These are phyloP conservation scores for Cucurbitaria berberidis DNA, from an alignment of 2,329 filamentous ascomycete genomes.

Conservation along the genomic window DNA sequence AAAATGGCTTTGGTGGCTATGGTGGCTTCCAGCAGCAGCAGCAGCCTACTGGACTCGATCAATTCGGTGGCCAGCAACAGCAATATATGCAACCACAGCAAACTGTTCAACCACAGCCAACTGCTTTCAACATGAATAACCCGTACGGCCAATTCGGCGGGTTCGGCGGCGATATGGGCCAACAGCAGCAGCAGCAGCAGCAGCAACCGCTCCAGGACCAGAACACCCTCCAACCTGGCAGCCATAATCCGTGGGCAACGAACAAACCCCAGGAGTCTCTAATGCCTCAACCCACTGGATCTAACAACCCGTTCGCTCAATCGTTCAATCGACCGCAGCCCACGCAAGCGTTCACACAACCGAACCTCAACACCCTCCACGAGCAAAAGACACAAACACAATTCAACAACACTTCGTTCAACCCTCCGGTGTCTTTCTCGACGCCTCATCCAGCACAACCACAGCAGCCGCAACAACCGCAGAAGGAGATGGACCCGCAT, in stretches of 20 bases:
- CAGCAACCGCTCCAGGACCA: slow-evolving; percentile 62
- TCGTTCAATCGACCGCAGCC: slow-evolving; percentile 67
- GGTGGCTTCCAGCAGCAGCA: slow-evolving; percentile 56
- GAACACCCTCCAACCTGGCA: slow-evolving; percentile 73
- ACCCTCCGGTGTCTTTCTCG: slow-evolving; percentile 54
- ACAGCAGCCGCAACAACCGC: slow-evolving; percentile 30
- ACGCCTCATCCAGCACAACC: slow-evolving; percentile 48
- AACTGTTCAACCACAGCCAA: slow-evolving; percentile 63
- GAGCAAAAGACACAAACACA: slow-evolving; percentile 81
- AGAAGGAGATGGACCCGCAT: slow-evolving; percentile 61
- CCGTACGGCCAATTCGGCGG: slow-evolving; percentile 47
- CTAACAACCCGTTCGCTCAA: slow-evolving; percentile 94
- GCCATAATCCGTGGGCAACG: slow-evolving; percentile 89
- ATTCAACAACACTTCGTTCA: slow-evolving; percentile 62
- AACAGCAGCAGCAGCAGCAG: slow-evolving; percentile 45
- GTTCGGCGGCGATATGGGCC: slow-evolving; percentile 37
- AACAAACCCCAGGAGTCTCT: slow-evolving; percentile 68
- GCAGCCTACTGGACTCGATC: slow-evolving; percentile 74
- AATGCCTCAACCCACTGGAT: slow-evolving; percentile 86
- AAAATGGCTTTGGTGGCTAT: slow-evolving; percentile 74
- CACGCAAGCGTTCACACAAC: slow-evolving; percentile 64
- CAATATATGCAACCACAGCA: slow-evolving; percentile 46
- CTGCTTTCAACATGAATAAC: slow-evolving; percentile 59
- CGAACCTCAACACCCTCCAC: slow-evolving; percentile 75
- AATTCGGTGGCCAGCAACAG: slow-evolving; percentile 48